These are phyloP conservation scores for Axilococcus clingmanii DNA, from an alignment of 139 green algal genomes.

Conservation along the genomic window DNA sequence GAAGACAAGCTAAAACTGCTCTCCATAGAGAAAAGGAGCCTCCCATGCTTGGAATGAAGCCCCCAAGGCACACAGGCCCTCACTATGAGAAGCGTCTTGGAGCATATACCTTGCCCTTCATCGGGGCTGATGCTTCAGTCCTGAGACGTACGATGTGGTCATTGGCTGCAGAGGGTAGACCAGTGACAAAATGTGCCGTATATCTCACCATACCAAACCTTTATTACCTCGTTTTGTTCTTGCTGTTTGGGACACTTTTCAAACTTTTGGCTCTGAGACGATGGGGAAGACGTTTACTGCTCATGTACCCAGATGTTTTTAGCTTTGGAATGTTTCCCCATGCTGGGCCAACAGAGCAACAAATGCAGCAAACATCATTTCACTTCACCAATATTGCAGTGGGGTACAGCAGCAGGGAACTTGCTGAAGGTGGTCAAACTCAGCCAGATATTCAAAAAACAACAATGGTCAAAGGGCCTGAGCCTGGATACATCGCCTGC, in stretches of 20 bases:
- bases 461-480: constrained; percentile 25
- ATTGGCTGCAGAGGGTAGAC: constrained; percentile 15
- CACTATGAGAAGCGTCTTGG: constrained; percentile 19
- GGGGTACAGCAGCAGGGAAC: constrained; percentile 22
- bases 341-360: constrained; percentile 35
- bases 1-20: constrained; percentile 4
- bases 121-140: constrained; percentile 47
- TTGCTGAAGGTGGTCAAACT: neutral
- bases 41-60: too few relatives aligned
- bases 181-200: constrained; percentile 33
- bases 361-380: constrained; percentile 41
- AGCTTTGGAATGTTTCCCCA: constrained; percentile 46
- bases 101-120: constrained; percentile 45
- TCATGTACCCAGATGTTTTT: constrained; percentile 29
- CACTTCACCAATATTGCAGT: constrained; percentile 27
- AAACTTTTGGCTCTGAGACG: constrained; percentile 23
- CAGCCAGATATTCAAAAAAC: constrained; percentile 17
- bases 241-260: constrained; percentile 40
- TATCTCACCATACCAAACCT: constrained; percentile 31
- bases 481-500: constrained; percentile 54
- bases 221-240: constrained; percentile 18
- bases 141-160: constrained; percentile 36
- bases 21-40: too few relatives aligned
- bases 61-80: too few relatives aligned
- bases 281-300: constrained; percentile 36